These are phyloP conservation scores for Metschnikowia baotianmanensis DNA, from an alignment of 805 yeast genomes.

Conservation along the genomic window DNA sequence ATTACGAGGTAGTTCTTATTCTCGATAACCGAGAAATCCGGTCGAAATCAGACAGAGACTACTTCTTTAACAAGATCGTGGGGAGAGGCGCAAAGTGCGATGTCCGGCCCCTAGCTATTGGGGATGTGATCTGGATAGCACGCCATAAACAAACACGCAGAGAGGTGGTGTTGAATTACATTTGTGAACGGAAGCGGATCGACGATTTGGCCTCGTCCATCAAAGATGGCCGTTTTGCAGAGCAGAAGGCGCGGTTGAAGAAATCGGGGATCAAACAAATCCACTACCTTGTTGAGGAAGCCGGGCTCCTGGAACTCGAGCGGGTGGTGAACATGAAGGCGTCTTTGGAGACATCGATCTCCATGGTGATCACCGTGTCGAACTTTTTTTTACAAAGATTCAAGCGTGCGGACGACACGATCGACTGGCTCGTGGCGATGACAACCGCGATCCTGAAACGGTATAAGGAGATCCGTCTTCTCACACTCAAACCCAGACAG, in stretches of 20 bases:
- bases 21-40: slow-evolving; percentile 83
- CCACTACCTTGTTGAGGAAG: slow-evolving; percentile 80
- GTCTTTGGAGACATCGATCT: slow-evolving; percentile 73
- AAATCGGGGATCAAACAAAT: slow-evolving; percentile 66
- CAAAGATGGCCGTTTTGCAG: slow-evolving; percentile 82
- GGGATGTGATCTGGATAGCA: slow-evolving; percentile 92
- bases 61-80: slow-evolving; percentile 55
- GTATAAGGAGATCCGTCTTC: slow-evolving; percentile 38
- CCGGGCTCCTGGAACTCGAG: slow-evolving; percentile 42
- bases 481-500: slow-evolving; percentile 52
- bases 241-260: slow-evolving; percentile 76
- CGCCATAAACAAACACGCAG: slow-evolving; percentile 52
- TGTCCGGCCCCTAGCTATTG: slow-evolving; percentile 64
- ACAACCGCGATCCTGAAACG: slow-evolving; percentile 43
- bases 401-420: slow-evolving; percentile 71
- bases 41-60: slow-evolving; percentile 65
- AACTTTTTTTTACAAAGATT: slow-evolving; percentile 69
- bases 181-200: slow-evolving; percentile 86
- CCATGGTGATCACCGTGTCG: slow-evolving; percentile 63
- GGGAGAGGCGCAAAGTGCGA: slow-evolving; percentile 50
- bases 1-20: slow-evolving; percentile 58
- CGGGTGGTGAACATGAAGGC: slow-evolving; percentile 46
- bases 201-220: slow-evolving; percentile 84
- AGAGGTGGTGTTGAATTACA: slow-evolving; percentile 71
- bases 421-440: slow-evolving; percentile 51